Evolutionary conservation across 352 stramenopile species (phyloP).

Genomic region (Phytophthora brassicae): DNA sequence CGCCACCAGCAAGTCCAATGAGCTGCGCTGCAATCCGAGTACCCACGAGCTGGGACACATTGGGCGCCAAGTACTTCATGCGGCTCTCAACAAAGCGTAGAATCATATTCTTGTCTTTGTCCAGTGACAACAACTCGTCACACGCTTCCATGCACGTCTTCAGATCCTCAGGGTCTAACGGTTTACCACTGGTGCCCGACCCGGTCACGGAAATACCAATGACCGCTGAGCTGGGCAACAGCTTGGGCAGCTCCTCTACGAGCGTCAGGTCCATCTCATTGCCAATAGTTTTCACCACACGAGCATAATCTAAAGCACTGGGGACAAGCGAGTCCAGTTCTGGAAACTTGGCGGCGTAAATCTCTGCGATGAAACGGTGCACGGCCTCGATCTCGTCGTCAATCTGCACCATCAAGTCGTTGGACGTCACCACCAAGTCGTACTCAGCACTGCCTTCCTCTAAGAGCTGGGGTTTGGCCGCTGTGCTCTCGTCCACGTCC

Average conservation of each 20-base stretch:
- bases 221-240: constrained; percentile 92
- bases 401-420: constrained; percentile 93
- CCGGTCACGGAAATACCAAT: constrained; percentile 95
- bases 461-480: constrained; percentile 38
- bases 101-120: constrained; percentile 86
- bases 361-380: constrained; percentile 90
- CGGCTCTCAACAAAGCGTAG: constrained; percentile 91
- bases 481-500: constrained; percentile 30
- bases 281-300: constrained; percentile 89
- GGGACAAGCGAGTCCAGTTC: constrained; percentile 94
- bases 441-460: constrained; percentile 76
- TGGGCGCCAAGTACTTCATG: constrained; percentile 93
- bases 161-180: constrained; percentile 72
- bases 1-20: constrained; percentile 93
- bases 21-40: constrained; percentile 94
- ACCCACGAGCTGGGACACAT: constrained; percentile 93
- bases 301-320: constrained; percentile 91
- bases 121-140: constrained; percentile 87
- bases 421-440: constrained; percentile 87
- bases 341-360: constrained; percentile 94
- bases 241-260: constrained; percentile 81
- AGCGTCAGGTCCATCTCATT: constrained; percentile 95
- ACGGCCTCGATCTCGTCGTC: constrained; percentile 92
- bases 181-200: constrained; percentile 89
- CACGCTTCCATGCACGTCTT: constrained; percentile 73